Evolutionary conservation across 495 filamentous ascomycete genomes (phyloP), one percentile per base, ranked within the genome.

Genomic region (Neurospora pannonica): DNA sequence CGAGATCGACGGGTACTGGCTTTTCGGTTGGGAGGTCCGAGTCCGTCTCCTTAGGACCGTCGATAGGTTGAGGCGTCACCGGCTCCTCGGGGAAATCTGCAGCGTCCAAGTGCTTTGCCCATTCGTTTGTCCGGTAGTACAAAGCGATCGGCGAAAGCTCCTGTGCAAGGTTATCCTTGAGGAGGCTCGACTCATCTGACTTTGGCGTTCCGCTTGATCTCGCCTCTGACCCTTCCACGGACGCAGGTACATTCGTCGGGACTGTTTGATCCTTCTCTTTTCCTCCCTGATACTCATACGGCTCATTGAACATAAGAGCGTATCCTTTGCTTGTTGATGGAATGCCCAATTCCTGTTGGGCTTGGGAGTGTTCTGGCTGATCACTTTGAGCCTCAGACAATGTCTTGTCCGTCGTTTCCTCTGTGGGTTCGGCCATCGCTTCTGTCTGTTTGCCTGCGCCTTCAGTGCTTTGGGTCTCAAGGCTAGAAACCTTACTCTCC

Each of bases 41-140:
- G 17, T 21, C 21, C 10, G 71, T 70, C 62, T 75, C 70, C 24
- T 73, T 75, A 5, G 75, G 31, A 36, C 84, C 81, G 0, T 78
- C 73, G 38, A 84, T 79, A 8, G 85, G 67, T 38, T 86, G 81
- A 11, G 92, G 80, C 2, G 87, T 85, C 17, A 95, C 92, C 6
- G 89, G 77, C n/a, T 92, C 90, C 34, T 67, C 54, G 9, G 94
- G 94, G 5, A 82, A 83, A 21, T 97, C 95, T 5, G 95, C 95
- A 54, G 86, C 82, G 38, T 90, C 88, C 24, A 97, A 83, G 81
- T 97, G 94, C 78, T 97, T 97, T 1, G 95, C 94, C 95, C 95
- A 98, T 83, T 98, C 95, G 76, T 97, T 97, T 6, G 94, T 98
- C 69, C 95, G 89, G 77, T 96, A 98, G 0, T 91, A 92, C 78